These are phyloP conservation scores for Debaryomycetaceae sp. DNA, from an alignment of 1,139 yeast species.

Conservation along the genomic window DNA sequence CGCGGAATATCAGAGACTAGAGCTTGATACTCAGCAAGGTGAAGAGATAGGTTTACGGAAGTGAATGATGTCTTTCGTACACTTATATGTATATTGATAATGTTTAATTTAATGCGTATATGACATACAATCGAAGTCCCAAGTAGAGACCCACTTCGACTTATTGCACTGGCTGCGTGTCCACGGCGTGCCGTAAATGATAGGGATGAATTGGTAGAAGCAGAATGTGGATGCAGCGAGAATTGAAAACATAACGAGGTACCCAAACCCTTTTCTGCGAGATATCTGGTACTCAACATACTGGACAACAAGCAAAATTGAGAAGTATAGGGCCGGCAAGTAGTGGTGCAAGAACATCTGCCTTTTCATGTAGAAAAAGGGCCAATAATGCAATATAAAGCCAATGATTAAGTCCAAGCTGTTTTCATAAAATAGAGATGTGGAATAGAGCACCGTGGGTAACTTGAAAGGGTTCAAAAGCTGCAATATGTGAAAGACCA, in stretches of 20 bases:
- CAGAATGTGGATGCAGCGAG: constrained; percentile 15
- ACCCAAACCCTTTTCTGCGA: constrained; percentile 17
- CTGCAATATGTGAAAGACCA: constrained; percentile 17
- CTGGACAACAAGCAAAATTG: constrained; percentile 29
- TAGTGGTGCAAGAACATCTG: constrained; percentile 40
- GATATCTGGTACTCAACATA: constrained; percentile 28
- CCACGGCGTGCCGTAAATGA: constrained; percentile 37
- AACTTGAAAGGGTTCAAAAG: constrained; percentile 32
- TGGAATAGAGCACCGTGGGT: constrained; percentile 11
- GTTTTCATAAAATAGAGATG: constrained; percentile 17
- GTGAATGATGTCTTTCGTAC: constrained; percentile 1
- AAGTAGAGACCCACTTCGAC: constrained; percentile 28
- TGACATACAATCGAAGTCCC: constrained; percentile 35
- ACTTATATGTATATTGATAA: not conserved
- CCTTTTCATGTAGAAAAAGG: constrained; percentile 30
- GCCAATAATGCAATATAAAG: constrained; percentile 34
- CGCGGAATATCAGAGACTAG: constrained; percentile 47
- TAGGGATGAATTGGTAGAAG: constrained; percentile 22
- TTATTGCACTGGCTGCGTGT: constrained; percentile 20
- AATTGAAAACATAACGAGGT: constrained; percentile 13
- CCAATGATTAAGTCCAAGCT: constrained; percentile 29
- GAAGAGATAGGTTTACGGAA: not conserved
- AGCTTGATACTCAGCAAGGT: constrained; percentile 3
- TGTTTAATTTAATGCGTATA: constrained; percentile 9
- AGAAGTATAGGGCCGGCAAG: constrained; percentile 33